Percentiles rank a stretch among this genome's conserved stretches.
phyloP scores from a whole-genome alignment of 2,329 filamentous ascomycete species.

The Trichophyton equinum region DNA sequence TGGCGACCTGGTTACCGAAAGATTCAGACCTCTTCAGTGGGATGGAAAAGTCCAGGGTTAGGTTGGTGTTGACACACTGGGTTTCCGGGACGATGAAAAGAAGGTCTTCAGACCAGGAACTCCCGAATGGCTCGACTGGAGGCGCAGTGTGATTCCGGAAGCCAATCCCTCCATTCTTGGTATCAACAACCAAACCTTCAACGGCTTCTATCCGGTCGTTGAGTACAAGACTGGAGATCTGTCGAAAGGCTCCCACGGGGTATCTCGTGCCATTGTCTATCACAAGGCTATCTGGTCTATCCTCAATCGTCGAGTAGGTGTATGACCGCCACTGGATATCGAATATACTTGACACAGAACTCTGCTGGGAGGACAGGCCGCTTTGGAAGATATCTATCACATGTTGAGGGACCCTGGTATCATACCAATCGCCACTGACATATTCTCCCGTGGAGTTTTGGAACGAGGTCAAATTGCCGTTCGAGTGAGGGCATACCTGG shows the following conservation, averaged over 20 bases:
- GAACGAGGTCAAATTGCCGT: slow-evolving; percentile 1
- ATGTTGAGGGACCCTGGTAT: slow-evolving; percentile 20
- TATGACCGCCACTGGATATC: slow-evolving; percentile 27
- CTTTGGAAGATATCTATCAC: slow-evolving; percentile 24
- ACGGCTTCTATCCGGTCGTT: slow-evolving; percentile 24
- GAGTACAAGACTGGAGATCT: slow-evolving; percentile 22
- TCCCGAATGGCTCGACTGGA: slow-evolving; percentile 19
- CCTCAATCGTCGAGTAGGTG: too few species aligned
- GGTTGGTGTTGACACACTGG: slow-evolving; percentile 30
- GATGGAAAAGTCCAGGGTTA: slow-evolving; percentile 32
- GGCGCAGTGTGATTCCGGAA: slow-evolving; percentile 37
- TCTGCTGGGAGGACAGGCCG: slow-evolving; percentile 16
- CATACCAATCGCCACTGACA: slow-evolving; percentile 7
- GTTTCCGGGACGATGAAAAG: slow-evolving; percentile 38
- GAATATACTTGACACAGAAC: slow-evolving; percentile 32
- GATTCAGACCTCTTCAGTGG: neutral
- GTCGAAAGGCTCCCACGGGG: slow-evolving; percentile 15
- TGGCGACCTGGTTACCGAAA: neutral
- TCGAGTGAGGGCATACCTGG: slow-evolving; percentile 17
- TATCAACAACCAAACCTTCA: slow-evolving; percentile 36
- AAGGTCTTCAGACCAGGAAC: slow-evolving; percentile 36
- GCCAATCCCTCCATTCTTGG: slow-evolving; percentile 31
- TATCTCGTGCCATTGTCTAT: slow-evolving; percentile 13
- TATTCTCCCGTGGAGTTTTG: slow-evolving; percentile 14
- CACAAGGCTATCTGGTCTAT: slow-evolving; percentile 16